These are phyloP conservation scores for Neurospora sp. DNA, from an alignment of 495 filamentous ascomycete genomes.

Conservation along the genomic window DNA sequence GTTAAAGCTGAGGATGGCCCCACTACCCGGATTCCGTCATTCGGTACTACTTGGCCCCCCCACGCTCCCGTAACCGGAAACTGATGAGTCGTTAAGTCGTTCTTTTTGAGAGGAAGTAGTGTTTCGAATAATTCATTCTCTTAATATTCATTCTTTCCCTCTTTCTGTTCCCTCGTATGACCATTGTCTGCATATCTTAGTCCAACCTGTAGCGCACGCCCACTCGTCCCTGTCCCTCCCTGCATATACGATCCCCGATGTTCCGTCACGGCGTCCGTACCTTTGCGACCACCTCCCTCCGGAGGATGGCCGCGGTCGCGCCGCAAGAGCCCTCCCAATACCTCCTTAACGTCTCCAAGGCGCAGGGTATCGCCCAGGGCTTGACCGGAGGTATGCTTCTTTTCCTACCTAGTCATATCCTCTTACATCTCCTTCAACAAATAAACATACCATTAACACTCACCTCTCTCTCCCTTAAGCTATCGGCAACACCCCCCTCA, in stretches of 20 bases:
- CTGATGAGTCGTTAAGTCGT: background rate
- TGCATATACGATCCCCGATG: conserved; percentile 23
- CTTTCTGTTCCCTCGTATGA: background rate
- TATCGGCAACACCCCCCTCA: conserved; percentile 94
- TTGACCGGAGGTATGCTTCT: conserved; percentile 65
- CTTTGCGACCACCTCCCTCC: conserved; percentile 39
- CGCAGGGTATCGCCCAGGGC: conserved; percentile 74
- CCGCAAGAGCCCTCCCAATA: conserved; percentile 24
- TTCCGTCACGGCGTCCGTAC: conserved; percentile 42
- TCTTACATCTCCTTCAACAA: background rate
- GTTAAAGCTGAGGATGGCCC: background rate
- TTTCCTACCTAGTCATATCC: background rate
- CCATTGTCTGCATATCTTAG: background rate
- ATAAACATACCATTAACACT: background rate
- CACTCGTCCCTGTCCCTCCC: background rate
- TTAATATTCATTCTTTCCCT: background rate
- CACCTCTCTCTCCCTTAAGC: conserved; percentile 38
- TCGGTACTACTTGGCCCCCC: background rate
- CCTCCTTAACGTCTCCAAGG: conserved; percentile 54
- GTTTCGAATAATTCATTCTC: background rate
- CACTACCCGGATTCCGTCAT: background rate
- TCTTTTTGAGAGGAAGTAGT: background rate
- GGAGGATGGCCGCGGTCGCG: conserved; percentile 14
- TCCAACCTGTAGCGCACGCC: background rate
- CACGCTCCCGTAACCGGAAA: background rate